A percentile compares a stretch with the other conserved stretches of the same genome.
These are phyloP conservation scores for Metarhizium brunneum DNA, from an alignment of 2,329 filamentous ascomycete genomes.

Conservation along the genomic window DNA sequence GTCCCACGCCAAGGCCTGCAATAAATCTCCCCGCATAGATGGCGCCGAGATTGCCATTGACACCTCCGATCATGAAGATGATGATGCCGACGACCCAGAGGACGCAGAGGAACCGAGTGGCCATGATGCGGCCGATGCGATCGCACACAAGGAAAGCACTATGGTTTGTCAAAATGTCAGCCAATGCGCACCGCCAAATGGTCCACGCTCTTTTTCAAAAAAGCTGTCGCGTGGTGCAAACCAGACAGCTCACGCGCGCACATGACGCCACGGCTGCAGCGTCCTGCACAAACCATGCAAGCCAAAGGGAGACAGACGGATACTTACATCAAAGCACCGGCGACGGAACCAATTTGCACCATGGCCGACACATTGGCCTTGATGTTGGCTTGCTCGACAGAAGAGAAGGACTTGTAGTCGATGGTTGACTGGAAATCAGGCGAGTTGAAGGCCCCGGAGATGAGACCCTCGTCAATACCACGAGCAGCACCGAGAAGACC, in stretches of 20 bases:
- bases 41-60: constrained; percentile 41
- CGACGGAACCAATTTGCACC: constrained; percentile 72
- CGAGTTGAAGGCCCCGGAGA: constrained; percentile 62
- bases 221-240: too few relatives aligned
- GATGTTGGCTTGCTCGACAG: constrained; percentile 52
- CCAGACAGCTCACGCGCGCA: neutral
- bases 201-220: too few relatives aligned
- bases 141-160: constrained; percentile 52
- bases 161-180: neutral
- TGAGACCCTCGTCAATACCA: constrained; percentile 74
- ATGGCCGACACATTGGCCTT: constrained; percentile 71
- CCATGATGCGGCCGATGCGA: constrained; percentile 53
- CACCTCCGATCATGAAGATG: constrained; percentile 45
- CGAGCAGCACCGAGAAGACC: constrained; percentile 68
- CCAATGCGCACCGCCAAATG: neutral
- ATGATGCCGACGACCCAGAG: constrained; percentile 50
- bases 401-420: constrained; percentile 42
- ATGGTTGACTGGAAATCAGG: constrained; percentile 53
- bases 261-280: neutral
- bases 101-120: constrained; percentile 46
- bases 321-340: constrained; percentile 50
- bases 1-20: constrained; percentile 55
- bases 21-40: constrained; percentile 60
- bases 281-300: neutral
- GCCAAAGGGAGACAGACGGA: too few relatives aligned